Evolutionary conservation across 768 basidiomycete species (phyloP), one percentile per base, ranked within the genome.

Genomic region (Lactarius indigo): DNA sequence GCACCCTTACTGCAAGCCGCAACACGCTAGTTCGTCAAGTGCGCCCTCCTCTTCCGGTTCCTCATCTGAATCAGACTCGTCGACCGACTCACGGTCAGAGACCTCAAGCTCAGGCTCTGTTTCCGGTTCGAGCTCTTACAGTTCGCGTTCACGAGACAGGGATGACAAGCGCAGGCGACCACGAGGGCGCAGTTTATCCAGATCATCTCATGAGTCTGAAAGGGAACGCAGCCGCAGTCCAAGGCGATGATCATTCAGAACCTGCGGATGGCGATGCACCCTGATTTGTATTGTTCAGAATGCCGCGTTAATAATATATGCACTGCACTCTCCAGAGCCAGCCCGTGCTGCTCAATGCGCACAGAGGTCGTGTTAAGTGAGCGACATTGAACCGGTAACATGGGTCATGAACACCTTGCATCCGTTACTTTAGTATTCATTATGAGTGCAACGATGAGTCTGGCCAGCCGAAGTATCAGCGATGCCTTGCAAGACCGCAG

Each of bases 381-480:
- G 37, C 37, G 57, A 54, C 52, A 63, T 15, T 35, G 17, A 39
- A 57, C 30, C 23, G n/a, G 44, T 44, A n/a, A 37, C 9, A 35
- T 30, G 47, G 67, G 26, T 33, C 9, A 31, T 50, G 20, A 60
- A 59, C 79, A 69, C 54, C 30, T 42, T 28, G 52, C 66, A 28
- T 64, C 69, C 57, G 66, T 60, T 54, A 66, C 69, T 30, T 33
- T 68, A n/a, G 81, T 82, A 78, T 82, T 84, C 76, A 84, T 79
- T 74, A 84, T 83, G 28, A 84, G 77, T 33, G 83, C 83, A 58
- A 84, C 83, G 69, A 84, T 84, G 57, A 84, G 75, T 55, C 82
- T 71, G 64, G 17, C 31, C 78, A 26, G 35, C 18, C 7, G 3
- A 28, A 52, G 58, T 5, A 63, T 60, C 54, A 63, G 60, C 26